Evolutionary conservation across 345 rosid species (phyloP).

Genomic region (Salix arbutifolia): DNA sequence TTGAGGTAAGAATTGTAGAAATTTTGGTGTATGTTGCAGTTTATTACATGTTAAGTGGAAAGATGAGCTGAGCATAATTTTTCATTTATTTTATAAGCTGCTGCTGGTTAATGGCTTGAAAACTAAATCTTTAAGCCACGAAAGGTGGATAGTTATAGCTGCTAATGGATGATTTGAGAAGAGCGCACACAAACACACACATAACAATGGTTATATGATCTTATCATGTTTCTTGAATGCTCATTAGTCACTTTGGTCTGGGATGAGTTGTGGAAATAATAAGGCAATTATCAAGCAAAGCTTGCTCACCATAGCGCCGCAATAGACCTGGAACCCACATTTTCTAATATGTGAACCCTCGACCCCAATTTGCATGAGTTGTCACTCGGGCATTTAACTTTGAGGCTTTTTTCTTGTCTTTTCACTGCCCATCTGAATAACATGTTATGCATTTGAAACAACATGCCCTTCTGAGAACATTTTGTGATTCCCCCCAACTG

Average conservation of each 20-base stretch:
- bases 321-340: neutral
- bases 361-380: neutral
- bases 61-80: neutral
- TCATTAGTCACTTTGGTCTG: too few species aligned
- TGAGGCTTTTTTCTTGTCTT: neutral
- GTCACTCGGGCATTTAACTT: neutral
- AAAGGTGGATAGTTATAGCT: too few species aligned
- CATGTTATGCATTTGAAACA: neutral
- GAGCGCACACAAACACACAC: too few species aligned
- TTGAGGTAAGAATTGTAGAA: slow-evolving; percentile 50
- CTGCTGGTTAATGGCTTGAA: neutral
- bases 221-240: too few species aligned
- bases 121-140: neutral
- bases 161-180: neutral
- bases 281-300: neutral
- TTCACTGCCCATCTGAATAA: too few species aligned
- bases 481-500: neutral
- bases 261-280: too few species aligned
- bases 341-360: neutral
- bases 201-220: too few species aligned
- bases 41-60: neutral
- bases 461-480: neutral
- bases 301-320: neutral
- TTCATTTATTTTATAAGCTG: neutral
- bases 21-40: neutral